Percentiles rank a stretch among this genome's conserved stretches.
Evolutionary conservation across 177 flowering plant genomes (phyloP).

Genomic region (Vitis hybrid): DNA sequence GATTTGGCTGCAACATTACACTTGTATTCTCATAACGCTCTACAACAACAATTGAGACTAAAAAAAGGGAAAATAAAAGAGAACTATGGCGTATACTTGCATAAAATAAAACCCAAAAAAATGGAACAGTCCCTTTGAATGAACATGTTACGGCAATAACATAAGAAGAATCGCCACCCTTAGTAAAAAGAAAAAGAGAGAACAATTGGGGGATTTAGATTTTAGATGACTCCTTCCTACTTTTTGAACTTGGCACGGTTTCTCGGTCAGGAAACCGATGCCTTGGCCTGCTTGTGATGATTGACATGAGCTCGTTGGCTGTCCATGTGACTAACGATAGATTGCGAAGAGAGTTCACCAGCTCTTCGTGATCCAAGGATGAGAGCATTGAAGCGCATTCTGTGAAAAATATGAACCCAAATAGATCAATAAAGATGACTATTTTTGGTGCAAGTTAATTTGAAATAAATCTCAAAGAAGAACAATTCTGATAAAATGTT

Average conservation of each 20-base stretch:
- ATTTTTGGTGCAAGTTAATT: too few relatives aligned
- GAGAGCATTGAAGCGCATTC: constrained; percentile 22
- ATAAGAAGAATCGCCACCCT: too few relatives aligned
- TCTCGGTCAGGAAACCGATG: background rate
- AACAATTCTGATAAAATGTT: too few relatives aligned
- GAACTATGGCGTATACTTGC: too few relatives aligned
- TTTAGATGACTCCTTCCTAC: background rate
- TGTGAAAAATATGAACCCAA: constrained; percentile 9
- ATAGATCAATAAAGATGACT: background rate
- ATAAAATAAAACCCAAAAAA: too few relatives aligned
- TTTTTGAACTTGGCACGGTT: background rate
- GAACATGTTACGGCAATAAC: too few relatives aligned
- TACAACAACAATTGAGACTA: too few relatives aligned
- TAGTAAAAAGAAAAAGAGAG: background rate
- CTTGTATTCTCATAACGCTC: too few relatives aligned
- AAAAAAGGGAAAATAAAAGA: too few relatives aligned
- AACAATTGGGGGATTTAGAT: background rate
- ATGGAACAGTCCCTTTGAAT: background rate
- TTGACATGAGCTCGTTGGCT: constrained; percentile 47
- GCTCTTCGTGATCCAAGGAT: constrained; percentile 23
- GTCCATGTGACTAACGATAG: constrained; percentile 55
- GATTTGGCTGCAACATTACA: too few relatives aligned
- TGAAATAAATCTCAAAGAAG: too few relatives aligned
- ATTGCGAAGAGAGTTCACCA: constrained; percentile 27
- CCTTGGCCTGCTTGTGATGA: constrained; percentile 15